phyloP scores from a whole-genome alignment of 2,329 filamentous ascomycete genomes.

The Ophiobolus disseminans region DNA sequence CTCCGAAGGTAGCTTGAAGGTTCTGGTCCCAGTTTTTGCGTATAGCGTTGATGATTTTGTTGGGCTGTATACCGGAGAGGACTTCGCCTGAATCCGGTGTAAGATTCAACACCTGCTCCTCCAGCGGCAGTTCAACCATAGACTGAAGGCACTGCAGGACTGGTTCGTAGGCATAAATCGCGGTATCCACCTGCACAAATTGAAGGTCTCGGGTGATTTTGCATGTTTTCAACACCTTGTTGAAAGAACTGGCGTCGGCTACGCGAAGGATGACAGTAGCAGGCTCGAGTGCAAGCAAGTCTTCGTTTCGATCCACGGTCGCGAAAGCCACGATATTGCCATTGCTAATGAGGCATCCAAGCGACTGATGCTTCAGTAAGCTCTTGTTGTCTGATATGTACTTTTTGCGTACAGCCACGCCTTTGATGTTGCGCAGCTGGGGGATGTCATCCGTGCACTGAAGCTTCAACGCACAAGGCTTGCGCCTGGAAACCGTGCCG shows the following conservation, averaged over 20 bases:
- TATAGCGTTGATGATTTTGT: constrained; percentile 34
- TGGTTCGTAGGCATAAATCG: constrained; percentile 73
- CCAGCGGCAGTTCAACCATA: constrained; percentile 63
- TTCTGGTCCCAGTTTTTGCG: constrained; percentile 17
- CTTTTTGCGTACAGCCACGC: constrained; percentile 49
- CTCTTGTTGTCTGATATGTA: constrained; percentile 55
- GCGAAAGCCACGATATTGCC: constrained; percentile 67
- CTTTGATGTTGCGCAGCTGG: constrained; percentile 45
- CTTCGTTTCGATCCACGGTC: constrained; percentile 61
- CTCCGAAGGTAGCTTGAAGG: constrained; percentile 27
- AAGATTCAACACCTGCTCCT: constrained; percentile 58
- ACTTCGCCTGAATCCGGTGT: constrained; percentile 19
- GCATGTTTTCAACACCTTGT: constrained; percentile 53
- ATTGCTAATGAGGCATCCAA: constrained; percentile 66
- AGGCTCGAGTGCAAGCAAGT: constrained; percentile 51
- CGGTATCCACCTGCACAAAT: constrained; percentile 68
- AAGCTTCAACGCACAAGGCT: constrained; percentile 51
- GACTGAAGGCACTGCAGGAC: constrained; percentile 66
- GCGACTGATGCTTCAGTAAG: constrained; percentile 65
- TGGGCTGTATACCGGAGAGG: constrained; percentile 33
- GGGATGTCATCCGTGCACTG: constrained; percentile 54
- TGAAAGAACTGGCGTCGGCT: constrained; percentile 54
- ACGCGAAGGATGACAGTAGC: constrained; percentile 63
- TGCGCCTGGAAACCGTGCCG: constrained; percentile 39
- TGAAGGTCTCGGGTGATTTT: constrained; percentile 41